Base-by-base conservation (phyloP, 2,329 filamentous ascomycete genomes). In the Fusarium sp. region DNA sequence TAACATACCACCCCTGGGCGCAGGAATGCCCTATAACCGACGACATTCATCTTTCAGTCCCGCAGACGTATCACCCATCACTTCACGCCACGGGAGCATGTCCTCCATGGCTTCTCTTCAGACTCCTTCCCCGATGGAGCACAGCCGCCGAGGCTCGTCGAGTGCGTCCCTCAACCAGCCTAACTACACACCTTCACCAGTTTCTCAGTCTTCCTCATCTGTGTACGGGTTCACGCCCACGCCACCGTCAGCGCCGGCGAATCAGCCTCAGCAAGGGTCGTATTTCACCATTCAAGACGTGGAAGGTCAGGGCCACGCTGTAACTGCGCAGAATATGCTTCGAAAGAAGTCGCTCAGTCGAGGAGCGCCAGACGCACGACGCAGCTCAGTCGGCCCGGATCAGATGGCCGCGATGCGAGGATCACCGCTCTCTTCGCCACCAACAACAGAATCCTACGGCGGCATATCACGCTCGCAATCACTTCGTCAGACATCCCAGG, bases 101-200 rank as follows among this genome's bases (percentile, higher is more conserved):
- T 76, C 78, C 3, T 74, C 71, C 1, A 60, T 46, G 8, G 18
- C 61, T 39, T 58, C 72, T 9, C 11, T 73, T 1, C 72, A 78
- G 44, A 78, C 75, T 1, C 78, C 76, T 1, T 79, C 78, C 0
- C 78, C 78, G 0, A 69, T 77, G 54, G 76, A 78, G 13, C 56
- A 58, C 11, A 70, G 62, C 31, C 70, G 74, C 7, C 71, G 68
- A 16, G 70, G 40, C 46, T 76, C 73, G 15, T 78, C 70, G 8
- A 59, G 23, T 31, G 54, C 30, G 4, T 74, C 70, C 3, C 58
- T 72, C 13, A 23, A n/a, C 4, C 66, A 68, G 43, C 9, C 44
- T 15, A 69, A 59, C 46, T 73, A 64, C 13, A 59, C 74, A 9
- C 68, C 76, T 7, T 77, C 74, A 15, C 75, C 75, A 5, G 56